Evolutionary conservation across 768 basidiomycete species (phyloP).

Genomic region (Collybiopsis luxurians): DNA sequence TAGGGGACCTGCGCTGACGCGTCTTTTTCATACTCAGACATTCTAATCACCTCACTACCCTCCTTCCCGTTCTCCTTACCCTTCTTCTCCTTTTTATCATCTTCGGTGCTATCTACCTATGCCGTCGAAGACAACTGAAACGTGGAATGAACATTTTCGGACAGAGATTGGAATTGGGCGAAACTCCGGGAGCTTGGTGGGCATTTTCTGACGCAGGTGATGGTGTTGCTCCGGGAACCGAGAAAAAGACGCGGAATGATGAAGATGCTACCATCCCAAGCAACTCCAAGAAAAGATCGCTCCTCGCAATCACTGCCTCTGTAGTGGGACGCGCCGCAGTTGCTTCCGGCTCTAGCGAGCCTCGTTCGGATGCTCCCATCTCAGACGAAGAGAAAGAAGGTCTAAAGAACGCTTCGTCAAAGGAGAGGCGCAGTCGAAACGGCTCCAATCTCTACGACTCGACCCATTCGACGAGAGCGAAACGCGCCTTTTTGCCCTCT

Average conservation of each 20-base stretch:
- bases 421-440: background rate
- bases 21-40: too few relatives aligned
- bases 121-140: slow-evolving; percentile 2
- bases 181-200: slow-evolving; percentile 5
- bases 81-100: background rate
- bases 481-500: background rate
- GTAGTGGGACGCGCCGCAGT: background rate
- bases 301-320: background rate
- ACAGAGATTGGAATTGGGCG: slow-evolving; percentile 5
- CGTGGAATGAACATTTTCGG: slow-evolving; percentile 6
- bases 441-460: background rate
- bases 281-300: background rate
- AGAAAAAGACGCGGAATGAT: background rate
- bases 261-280: background rate
- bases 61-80: background rate
- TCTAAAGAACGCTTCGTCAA: background rate
- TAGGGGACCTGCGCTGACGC: too few relatives aligned
- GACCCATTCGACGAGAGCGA: background rate
- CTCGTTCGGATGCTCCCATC: background rate
- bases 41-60: background rate
- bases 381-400: background rate
- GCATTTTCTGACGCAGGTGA: background rate
- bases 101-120: background rate
- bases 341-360: background rate
- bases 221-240: background rate